These are phyloP conservation scores for Parastagonospora avenae DNA, from an alignment of 2,329 filamentous ascomycete genomes.

Conservation along the genomic window DNA sequence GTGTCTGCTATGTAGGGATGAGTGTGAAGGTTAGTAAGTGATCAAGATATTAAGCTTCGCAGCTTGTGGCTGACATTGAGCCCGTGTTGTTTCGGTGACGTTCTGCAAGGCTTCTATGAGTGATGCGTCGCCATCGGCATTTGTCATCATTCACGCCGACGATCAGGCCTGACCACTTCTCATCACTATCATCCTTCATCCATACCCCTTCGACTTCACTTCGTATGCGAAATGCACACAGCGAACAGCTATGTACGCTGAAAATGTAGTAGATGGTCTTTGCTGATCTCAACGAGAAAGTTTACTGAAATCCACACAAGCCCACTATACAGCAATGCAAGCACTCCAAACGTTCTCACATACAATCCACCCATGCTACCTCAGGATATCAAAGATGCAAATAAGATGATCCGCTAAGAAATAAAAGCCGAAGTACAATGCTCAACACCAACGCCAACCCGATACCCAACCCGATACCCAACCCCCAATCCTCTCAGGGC, in stretches of 20 bases:
- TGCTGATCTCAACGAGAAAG: no score
- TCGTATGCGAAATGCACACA: no score
- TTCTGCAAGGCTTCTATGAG: constrained; percentile 44
- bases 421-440: neutral
- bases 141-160: constrained; percentile 37
- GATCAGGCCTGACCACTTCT: neutral
- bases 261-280: no score
- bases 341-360: neutral
- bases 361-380: neutral
- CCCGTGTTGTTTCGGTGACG: constrained; percentile 32
- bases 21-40: constrained; percentile 29
- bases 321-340: neutral
- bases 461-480: neutral
- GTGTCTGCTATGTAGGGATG: constrained; percentile 10
- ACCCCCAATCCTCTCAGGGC: constrained; percentile 11
- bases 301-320: neutral
- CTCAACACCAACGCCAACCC: neutral
- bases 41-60: constrained; percentile 37
- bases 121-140: constrained; percentile 35
- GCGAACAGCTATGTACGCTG: no score
- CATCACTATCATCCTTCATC: neutral
- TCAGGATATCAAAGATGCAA: neutral
- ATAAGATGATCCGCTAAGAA: neutral
- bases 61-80: constrained; percentile 23
- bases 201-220: neutral